Base-by-base conservation (phyloP, 208 protist species). In the Zelonia costaricensis region DNA sequence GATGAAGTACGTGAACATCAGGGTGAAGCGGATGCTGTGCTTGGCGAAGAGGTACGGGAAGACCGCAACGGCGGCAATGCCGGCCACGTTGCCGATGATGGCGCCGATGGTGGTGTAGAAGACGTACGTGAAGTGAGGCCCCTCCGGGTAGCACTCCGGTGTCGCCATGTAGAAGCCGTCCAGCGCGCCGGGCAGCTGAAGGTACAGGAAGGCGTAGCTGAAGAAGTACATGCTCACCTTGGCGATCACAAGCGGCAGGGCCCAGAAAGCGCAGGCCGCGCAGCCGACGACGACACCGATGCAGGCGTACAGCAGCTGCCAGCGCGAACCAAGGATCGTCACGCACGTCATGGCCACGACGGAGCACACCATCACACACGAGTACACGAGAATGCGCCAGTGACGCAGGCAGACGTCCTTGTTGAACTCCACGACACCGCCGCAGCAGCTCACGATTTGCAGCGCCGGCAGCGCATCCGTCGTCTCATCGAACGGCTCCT, bases 41-140 rank as follows among this genome's bases (percentile, higher is more conserved):
- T 80, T 78, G 22, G 74, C 62, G 67, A 93, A 89, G 20, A 87
- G 60, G 67, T 84, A 81, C 8, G 72, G 63, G 67, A 91, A 91
- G 12, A 76, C 49, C 23, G 73, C 64, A 22, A 87, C 81, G 40
- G 81, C 87, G 20, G 75, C 45, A n/a, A 89, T 69, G 44, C 78
- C 83, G 30, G 76, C 80, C 30, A 83, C 38, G 48, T 79, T 82
- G 30, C 71, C 78, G 44, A 91, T 77, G 20, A 86, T 69, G 12
- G 63, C 52, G 6, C 71, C 47, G 55, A 84, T 62, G 9, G 83
- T 88, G 69, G 74, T 72, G 68, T 90, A 91, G 75, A 87, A 91
- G 22, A 76, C 75, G 46, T 85, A 78, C 2, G 53, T 60, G 63
- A 93, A 93, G 48, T 91, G 68, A 23, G 86, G 86, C 7, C 83